Conservation (phyloP, 208 protist genomes). For the Leishmania tarentolae region DNA sequence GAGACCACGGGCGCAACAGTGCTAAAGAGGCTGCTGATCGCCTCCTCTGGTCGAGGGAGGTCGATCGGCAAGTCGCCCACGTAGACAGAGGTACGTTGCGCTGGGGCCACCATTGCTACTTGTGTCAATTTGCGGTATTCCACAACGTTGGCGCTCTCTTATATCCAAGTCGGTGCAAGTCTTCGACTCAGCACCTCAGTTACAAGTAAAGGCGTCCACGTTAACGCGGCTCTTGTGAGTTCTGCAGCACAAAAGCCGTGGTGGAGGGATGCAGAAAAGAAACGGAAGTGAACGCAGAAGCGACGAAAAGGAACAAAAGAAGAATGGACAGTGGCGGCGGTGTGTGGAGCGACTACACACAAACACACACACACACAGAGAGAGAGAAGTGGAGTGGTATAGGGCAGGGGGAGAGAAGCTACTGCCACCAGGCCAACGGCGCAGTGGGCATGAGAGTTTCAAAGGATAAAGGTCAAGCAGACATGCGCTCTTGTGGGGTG, state of each 20-base stretch:
- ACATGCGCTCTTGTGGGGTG: not conserved
- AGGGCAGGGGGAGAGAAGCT: not conserved
- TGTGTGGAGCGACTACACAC: not conserved
- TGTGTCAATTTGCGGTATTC: not conserved
- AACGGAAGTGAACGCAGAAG: not conserved
- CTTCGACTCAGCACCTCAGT: not conserved
- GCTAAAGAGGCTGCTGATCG: conserved; percentile 95
- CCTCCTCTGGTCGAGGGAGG: conserved; percentile 75
- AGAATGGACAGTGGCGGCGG: not conserved
- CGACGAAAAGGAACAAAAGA: not conserved
- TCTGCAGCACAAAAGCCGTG: not conserved
- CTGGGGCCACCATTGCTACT: conserved; percentile 18
- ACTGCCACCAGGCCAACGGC: not conserved
- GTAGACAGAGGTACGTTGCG: conserved; percentile 86
- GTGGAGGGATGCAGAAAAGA: not conserved
- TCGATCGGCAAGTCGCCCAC: conserved; percentile 94
- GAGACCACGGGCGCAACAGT: conserved; percentile 93
- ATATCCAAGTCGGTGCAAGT: not conserved
- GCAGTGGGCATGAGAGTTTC: not conserved
- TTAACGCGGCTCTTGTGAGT: not conserved
- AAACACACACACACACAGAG: not conserved
- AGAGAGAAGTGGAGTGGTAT: not conserved
- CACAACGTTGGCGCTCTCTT: not conserved
- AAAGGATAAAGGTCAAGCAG: not conserved
- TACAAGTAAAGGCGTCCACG: not conserved